Base-by-base conservation (phyloP, 2,329 filamentous ascomycete genomes). In the Alternaria postmessia region DNA sequence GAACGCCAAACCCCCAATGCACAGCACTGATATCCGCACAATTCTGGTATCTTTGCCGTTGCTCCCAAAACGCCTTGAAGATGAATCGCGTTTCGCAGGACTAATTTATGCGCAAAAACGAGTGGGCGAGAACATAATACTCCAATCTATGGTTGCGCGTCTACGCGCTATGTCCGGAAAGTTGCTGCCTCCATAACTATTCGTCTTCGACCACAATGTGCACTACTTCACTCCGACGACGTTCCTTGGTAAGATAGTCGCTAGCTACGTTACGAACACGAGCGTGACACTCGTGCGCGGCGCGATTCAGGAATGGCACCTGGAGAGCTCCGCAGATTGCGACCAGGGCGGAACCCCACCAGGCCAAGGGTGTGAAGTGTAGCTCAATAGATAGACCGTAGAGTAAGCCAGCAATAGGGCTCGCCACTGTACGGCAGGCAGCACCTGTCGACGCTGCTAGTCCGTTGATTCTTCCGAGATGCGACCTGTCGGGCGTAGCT, bases 371-470 rank as follows among this genome's bases (percentile, higher is more conserved):
- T 2, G 86, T 88, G 61, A 86, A 87, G 9, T 83, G 80, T 26
- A 87, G 79, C 24, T 84, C 78, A 32, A 83, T 85, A 5, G 88
- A 88, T 3, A 86, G 71, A 16, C 87, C 86, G 68, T 92, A 92
- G 5, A 92, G 81, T 32, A 88, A 83, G 2, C 90, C 90, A 3
- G 88, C 88, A 28, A 92, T 77, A 0, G 90, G 90, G 22, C 89
- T 89, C 1, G 89, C 88, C 39, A 92, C 73, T 0, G 88, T 91
- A n/a, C 90, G 84, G 59, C 88, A 89, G 5, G 88, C 86, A 20
- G 89, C 91, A n/a, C 89, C 90, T 2, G 87, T 89, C 3, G 87
- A 89, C 61, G 91, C 91, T 48, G 89, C 89, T 8, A 92, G 79
- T 0, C 90, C 90, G 64, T 92, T 92, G 75, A 92, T 90, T 67